Conservation (phyloP, 495 filamentous ascomycete genomes). For the Opeltia flavorubescens region DNA sequence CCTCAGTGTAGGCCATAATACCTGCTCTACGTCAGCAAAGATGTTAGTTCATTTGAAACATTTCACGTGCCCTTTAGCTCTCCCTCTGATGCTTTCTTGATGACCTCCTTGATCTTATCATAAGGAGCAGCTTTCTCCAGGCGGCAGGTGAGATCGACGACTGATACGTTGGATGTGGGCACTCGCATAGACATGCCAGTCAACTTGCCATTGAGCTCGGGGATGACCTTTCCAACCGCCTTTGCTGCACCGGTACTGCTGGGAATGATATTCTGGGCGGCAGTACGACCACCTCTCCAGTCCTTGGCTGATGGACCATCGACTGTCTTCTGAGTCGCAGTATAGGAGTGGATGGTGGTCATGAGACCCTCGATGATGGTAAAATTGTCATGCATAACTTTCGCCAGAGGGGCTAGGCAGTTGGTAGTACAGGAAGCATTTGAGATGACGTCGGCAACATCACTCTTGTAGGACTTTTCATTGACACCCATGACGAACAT, state of each 20-base stretch:
- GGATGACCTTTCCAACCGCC: constrained; percentile 99
- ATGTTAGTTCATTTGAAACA: background rate
- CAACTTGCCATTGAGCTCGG: constrained; percentile 93
- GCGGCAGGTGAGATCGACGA: constrained; percentile 92
- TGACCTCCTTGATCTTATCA: constrained; percentile 80
- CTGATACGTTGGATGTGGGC: constrained; percentile 95
- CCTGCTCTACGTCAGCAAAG: constrained; percentile 37
- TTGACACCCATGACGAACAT: constrained; percentile 99
- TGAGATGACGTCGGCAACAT: constrained; percentile 74
- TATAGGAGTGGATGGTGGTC: constrained; percentile 99
- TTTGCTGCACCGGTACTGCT: constrained; percentile 98
- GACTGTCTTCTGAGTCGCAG: constrained; percentile 98
- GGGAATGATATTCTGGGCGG: constrained; percentile 99
- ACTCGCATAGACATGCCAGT: constrained; percentile 99
- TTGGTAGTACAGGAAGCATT: constrained; percentile 99
- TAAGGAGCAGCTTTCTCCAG: constrained; percentile 81
- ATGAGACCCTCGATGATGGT: constrained; percentile 96
- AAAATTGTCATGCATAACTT: constrained; percentile 97
- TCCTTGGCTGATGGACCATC: constrained; percentile 96
- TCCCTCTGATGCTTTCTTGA: constrained; percentile 81
- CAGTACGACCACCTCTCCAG: constrained; percentile 96
- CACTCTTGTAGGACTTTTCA: constrained; percentile 77
- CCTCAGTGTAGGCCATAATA: constrained; percentile 90
- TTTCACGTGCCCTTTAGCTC: constrained; percentile 62
- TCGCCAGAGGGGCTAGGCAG: constrained; percentile 97